Percentiles rank a stretch among this genome's conserved stretches.
Evolutionary conservation across 176 grass and related monocot genomes (phyloP).

Genomic region (Metroxylon sagu): DNA sequence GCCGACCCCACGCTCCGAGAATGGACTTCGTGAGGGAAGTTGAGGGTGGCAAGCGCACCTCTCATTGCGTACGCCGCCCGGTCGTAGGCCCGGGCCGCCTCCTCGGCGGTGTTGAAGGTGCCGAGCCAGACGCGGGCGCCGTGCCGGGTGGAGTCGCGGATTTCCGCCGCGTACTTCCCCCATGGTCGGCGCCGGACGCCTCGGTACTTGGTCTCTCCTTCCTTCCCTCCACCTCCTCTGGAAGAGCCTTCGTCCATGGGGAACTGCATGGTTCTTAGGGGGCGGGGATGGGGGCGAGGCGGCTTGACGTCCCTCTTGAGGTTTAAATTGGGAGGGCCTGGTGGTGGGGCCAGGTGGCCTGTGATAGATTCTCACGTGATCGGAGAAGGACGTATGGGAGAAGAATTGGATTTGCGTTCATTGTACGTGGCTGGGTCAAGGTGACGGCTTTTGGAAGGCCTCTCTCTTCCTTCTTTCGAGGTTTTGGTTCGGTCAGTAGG

Average conservation of each 20-base stretch:
- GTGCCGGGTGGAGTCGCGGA: conserved; percentile 69
- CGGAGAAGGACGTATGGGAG: no score
- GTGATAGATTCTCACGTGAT: no score
- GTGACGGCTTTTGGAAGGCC: no score
- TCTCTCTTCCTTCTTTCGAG: no score
- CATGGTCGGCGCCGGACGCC: conserved; percentile 54
- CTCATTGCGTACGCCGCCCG: conserved; percentile 68
- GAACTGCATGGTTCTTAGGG: no score
- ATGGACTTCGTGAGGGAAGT: conserved; percentile 56
- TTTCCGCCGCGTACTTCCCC: conserved; percentile 86
- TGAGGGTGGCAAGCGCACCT: conserved; percentile 57
- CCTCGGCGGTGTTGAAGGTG: conserved; percentile 76
- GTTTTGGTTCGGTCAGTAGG: no score
- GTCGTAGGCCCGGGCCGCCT: conserved; percentile 69
- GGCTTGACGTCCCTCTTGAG: no score
- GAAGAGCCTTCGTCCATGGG: conserved; percentile 10
- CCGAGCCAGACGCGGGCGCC: conserved; percentile 68
- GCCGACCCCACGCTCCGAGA: not conserved
- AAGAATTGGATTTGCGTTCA: no score
- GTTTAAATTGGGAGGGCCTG: no score
- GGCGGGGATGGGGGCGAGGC: no score
- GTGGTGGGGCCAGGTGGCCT: no score
- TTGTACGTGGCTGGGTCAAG: no score
- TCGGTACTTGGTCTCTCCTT: conserved; percentile 52
- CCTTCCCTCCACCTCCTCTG: conserved; percentile 3